phyloP scores from a whole-genome alignment of 192 early-diverging fungal species.

The Piromyces finnis region DNA sequence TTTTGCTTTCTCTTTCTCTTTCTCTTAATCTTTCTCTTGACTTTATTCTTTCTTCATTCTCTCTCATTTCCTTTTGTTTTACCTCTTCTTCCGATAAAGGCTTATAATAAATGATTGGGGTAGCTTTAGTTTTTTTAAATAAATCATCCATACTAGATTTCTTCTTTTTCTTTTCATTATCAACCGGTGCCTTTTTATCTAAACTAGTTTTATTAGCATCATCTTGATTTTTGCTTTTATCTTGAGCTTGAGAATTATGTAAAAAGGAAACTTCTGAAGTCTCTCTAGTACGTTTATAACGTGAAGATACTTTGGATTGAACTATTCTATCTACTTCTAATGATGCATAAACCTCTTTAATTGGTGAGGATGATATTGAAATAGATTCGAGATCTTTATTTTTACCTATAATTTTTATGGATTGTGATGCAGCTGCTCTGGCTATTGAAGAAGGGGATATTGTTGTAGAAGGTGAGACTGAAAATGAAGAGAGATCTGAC shows the following conservation, averaged over 20 bases:
- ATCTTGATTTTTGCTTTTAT: background rate
- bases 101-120: background rate
- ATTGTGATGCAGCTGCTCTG: background rate
- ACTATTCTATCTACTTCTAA: background rate
- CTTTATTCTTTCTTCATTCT: background rate
- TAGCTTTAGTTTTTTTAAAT: background rate
- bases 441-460: background rate
- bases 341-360: background rate
- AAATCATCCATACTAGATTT: background rate
- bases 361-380: background rate
- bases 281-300: background rate
- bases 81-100: background rate
- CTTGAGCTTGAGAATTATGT: background rate
- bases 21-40: background rate
- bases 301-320: background rate
- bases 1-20: background rate
- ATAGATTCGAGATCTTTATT: background rate
- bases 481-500: background rate
- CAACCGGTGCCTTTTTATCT: no score
- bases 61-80: background rate
- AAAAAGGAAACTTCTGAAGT: background rate
- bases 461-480: background rate
- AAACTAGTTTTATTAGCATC: background rate
- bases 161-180: background rate
- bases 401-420: background rate